Evolutionary conservation across 768 basidiomycete genomes (phyloP), one percentile per base, ranked within the genome.

Genomic region (Leccinum incarnatum): DNA sequence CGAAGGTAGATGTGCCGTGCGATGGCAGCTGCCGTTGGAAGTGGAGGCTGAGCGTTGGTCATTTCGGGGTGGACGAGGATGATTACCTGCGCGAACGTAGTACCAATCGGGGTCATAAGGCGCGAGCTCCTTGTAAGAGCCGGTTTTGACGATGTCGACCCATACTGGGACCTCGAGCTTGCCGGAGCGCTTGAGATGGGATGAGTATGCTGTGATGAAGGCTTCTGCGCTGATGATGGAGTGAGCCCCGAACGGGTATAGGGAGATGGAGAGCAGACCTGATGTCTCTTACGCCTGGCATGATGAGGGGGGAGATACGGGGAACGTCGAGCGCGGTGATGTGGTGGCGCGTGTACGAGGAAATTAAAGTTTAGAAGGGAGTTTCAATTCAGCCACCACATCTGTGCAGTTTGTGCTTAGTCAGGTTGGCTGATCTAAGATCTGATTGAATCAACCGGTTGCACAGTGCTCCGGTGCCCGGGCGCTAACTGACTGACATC

Each of bases 41-140:
- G 12, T 40, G 12, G 11, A 29, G 3, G 1, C 17, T 60, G 51
- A 60, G 52, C 25, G 10, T 48, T 17, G 5, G 6, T 36, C 1
- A 32, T 17, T 23, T 50, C 10, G 36, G 37, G 2, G 25, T 19
- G 40, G 12, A 42, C 0, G 21, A 32, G 25, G 5, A 46, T 25
- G 83, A 87, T 74, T 71, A 97, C 95, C 95, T 78, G 96, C 92
- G 71, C 97, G 93, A 75, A 96, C 83, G 79, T 98, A 99, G 85
- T 87, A 99, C 97, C 97, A 99, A 77, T 99, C 97, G 46, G 93
- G 91, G 78, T 98, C 94, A 79, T 98, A 98, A 55, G 97, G 97
- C 55, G 95, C 96, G 61, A 97, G 92, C 79, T 99, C 97, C 78
- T 98, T 98, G 84, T 82, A 95, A 60, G 90, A 80, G 74, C 93